A percentile compares a stretch with the other conserved stretches of the same genome.
phyloP scores from a whole-genome alignment of 768 basidiomycete species.

The Tylopilus plumbeoviolaceoides region DNA sequence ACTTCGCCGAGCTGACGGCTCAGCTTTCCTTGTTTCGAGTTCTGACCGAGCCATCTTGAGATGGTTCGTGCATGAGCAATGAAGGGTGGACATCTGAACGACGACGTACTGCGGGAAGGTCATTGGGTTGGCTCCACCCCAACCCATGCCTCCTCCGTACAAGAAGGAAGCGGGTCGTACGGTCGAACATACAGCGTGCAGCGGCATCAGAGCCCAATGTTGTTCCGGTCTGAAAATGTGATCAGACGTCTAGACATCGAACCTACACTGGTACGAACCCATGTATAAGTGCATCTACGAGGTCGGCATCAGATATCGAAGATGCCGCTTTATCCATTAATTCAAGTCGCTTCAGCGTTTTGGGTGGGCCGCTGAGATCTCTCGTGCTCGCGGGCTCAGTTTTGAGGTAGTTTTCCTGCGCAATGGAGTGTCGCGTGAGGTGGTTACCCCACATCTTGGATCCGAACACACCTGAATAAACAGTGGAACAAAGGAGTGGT shows the following conservation, averaged over 20 bases:
- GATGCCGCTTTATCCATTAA: constrained; percentile 87
- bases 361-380: constrained; percentile 58
- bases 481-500: constrained; percentile 88
- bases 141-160: constrained; percentile 69
- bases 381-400: constrained; percentile 63
- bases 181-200: constrained; percentile 88
- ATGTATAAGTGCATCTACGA: constrained; percentile 91
- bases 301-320: constrained; percentile 91
- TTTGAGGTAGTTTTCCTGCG: constrained; percentile 91
- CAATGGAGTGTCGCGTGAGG: constrained; percentile 25
- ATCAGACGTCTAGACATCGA: background rate
- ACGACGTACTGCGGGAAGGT: constrained; percentile 77
- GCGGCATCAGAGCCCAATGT: constrained; percentile 93
- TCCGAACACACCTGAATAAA: constrained; percentile 75
- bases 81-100: background rate
- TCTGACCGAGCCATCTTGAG: constrained; percentile 92
- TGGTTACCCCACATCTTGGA: background rate
- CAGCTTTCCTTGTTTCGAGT: constrained; percentile 88
- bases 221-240: constrained; percentile 69
- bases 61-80: background rate
- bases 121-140: constrained; percentile 62
- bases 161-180: constrained; percentile 81
- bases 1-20: constrained; percentile 79
- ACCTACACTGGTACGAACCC: constrained; percentile 49
- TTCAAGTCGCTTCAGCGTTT: constrained; percentile 65